Evolutionary conservation across 805 yeast species (phyloP).

Genomic region (Kluyveromyces aestuarii): DNA sequence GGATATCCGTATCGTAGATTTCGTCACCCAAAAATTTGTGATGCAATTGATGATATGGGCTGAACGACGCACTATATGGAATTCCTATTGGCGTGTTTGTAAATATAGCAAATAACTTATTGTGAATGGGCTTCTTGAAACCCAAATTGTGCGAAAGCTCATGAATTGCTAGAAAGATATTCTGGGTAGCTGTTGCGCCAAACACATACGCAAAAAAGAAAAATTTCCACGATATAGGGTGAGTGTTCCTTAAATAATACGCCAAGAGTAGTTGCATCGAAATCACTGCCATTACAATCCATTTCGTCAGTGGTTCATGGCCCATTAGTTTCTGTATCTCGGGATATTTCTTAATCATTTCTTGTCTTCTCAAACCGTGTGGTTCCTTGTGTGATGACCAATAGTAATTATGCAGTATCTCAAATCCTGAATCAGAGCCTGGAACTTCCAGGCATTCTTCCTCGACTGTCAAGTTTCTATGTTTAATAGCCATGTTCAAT

Average conservation of each 20-base stretch:
- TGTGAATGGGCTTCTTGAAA: constrained; percentile 68
- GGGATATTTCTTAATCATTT: constrained; percentile 67
- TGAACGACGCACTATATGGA: constrained; percentile 82
- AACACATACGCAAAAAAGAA: constrained; percentile 59
- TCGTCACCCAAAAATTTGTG: constrained; percentile 88
- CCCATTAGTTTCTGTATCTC: constrained; percentile 75
- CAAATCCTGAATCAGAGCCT: constrained; percentile 20
- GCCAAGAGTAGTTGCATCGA: constrained; percentile 59
- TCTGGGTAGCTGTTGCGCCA: constrained; percentile 84
- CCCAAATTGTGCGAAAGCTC: constrained; percentile 80
- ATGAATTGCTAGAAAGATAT: constrained; percentile 78
- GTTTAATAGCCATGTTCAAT: constrained; percentile 6
- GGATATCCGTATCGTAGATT: constrained; percentile 76
- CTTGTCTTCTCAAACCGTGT: constrained; percentile 64
- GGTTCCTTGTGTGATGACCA: constrained; percentile 83
- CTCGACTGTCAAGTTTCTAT: constrained; percentile 7
- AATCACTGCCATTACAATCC: constrained; percentile 59
- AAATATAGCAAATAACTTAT: constrained; percentile 67
- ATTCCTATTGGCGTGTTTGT: constrained; percentile 82
- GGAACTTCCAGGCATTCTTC: constrained; percentile 22
- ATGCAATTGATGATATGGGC: constrained; percentile 82
- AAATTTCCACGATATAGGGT: constrained; percentile 45
- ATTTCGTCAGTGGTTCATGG: constrained; percentile 79
- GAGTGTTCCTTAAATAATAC: constrained; percentile 46
- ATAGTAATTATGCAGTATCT: constrained; percentile 53